These are phyloP conservation scores for Pisolithus microcarpus DNA, from an alignment of 768 basidiomycete genomes.

Conservation along the genomic window DNA sequence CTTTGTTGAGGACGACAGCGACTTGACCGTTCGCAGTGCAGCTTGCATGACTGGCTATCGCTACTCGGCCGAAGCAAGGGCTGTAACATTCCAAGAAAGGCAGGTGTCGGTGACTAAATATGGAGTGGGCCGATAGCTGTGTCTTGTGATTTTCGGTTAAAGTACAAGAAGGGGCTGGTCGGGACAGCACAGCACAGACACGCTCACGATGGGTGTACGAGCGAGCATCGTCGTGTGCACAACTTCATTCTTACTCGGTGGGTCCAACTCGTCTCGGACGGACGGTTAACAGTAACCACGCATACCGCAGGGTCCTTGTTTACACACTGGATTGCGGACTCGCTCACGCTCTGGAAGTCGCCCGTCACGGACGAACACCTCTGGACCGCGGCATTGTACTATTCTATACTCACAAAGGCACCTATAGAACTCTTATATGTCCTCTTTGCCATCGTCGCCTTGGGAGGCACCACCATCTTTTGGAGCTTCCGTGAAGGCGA, in stretches of 20 bases:
- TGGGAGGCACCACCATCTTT: constrained; percentile 62
- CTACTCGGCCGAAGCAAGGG: neutral
- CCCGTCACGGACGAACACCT: constrained; percentile 79
- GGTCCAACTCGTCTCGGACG: constrained; percentile 3
- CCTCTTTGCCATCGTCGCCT: constrained; percentile 43
- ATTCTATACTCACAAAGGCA: constrained; percentile 66
- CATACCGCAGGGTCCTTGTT: constrained; percentile 58
- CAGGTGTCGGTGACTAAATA: neutral
- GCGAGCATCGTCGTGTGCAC: constrained; percentile 67
- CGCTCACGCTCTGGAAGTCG: constrained; percentile 81
- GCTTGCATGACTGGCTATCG: neutral
- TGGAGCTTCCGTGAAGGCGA: constrained; percentile 73
- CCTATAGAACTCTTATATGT: constrained; percentile 51
- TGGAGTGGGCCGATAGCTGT: neutral
- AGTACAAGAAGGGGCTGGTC: neutral
- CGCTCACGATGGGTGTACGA: constrained; percentile 55
- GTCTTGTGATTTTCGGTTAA: constrained; percentile 15
- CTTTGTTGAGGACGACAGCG: too few species aligned
- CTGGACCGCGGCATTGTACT: constrained; percentile 79
- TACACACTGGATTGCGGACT: constrained; percentile 93
- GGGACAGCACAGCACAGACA: neutral
- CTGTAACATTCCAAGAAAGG: neutral
- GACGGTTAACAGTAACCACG: neutral
- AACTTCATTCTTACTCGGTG: constrained; percentile 77
- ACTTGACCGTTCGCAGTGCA: neutral